A percentile compares a stretch with the other conserved stretches of the same genome.
phyloP scores from a whole-genome alignment of 192 early-diverging fungal species.

The Linnemannia elongata region DNA sequence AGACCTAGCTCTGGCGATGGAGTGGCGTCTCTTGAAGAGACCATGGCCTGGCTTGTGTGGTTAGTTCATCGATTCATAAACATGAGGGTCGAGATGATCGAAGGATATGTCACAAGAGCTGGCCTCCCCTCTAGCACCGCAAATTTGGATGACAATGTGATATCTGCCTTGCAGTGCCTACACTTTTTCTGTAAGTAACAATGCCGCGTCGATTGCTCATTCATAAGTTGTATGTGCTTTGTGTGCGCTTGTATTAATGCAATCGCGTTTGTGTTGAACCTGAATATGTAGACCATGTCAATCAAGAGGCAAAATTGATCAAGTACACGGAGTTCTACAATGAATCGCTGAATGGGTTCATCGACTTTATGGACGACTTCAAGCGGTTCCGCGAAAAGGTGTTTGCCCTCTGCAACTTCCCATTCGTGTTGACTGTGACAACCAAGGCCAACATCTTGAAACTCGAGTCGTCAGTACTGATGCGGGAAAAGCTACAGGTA shows the following conservation, averaged over 20 bases:
- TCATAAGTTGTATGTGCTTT: background rate
- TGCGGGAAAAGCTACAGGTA: conserved; percentile 75
- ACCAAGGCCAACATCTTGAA: conserved; percentile 83
- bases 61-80: conserved; percentile 53
- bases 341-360: conserved; percentile 73
- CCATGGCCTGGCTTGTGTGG: conserved; percentile 49
- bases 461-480: conserved; percentile 77
- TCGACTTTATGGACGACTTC: conserved; percentile 84
- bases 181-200: conserved; percentile 46
- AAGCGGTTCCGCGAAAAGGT: conserved; percentile 73
- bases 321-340: conserved; percentile 80
- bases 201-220: background rate
- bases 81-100: conserved; percentile 38
- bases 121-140: conserved; percentile 41
- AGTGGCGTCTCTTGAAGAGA: conserved; percentile 45
- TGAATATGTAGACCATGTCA: conserved; percentile 67
- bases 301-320: conserved; percentile 68
- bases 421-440: conserved; percentile 78
- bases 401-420: conserved; percentile 83
- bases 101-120: conserved; percentile 20
- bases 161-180: conserved; percentile 43
- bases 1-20: conserved; percentile 34
- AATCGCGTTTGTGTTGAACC: conserved; percentile 32
- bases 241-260: background rate
- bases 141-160: conserved; percentile 43